Evolutionary conservation across 1,284 basidiomycete species (phyloP).

Genomic region (Moesziomyces parantarcticus): DNA sequence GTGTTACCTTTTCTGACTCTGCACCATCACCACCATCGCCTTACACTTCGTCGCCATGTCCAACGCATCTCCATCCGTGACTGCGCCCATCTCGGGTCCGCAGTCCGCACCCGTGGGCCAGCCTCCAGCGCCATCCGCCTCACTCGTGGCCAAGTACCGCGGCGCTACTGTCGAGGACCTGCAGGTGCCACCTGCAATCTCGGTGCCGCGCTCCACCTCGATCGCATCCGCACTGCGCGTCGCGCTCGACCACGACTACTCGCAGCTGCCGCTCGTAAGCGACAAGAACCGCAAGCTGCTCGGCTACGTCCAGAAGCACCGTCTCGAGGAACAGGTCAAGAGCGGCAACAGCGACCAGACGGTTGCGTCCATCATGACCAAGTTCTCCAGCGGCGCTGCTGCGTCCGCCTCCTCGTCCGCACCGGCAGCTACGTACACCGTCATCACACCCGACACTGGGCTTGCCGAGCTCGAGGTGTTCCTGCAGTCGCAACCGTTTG

Average conservation of each 20-base stretch:
- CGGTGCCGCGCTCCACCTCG: slow-evolving; percentile 46
- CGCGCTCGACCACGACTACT: slow-evolving; percentile 63
- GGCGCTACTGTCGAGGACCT: slow-evolving; percentile 62
- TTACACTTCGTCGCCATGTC: slow-evolving; percentile 17
- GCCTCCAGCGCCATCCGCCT: slow-evolving; percentile 45
- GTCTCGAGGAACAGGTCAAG: slow-evolving; percentile 46
- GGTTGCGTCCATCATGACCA: slow-evolving; percentile 53
- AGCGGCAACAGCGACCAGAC: slow-evolving; percentile 37
- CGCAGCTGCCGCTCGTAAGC: slow-evolving; percentile 57
- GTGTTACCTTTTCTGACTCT: slow-evolving; percentile 10
- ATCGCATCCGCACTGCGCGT: slow-evolving; percentile 48
- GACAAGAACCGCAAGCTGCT: slow-evolving; percentile 53
- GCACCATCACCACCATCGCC: slow-evolving; percentile 1
- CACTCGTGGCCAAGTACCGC: slow-evolving; percentile 52
- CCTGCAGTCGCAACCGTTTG: slow-evolving; percentile 59
- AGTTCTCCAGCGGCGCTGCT: slow-evolving; percentile 42
- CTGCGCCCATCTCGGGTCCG: slow-evolving; percentile 57
- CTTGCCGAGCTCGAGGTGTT: slow-evolving; percentile 64
- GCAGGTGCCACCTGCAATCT: slow-evolving; percentile 61
- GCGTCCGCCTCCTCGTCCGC: slow-evolving; percentile 17
- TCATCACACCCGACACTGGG: slow-evolving; percentile 63
- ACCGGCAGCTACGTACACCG: slow-evolving; percentile 45
- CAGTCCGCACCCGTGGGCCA: slow-evolving; percentile 46
- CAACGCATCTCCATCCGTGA: slow-evolving; percentile 31
- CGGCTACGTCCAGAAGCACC: slow-evolving; percentile 62